Evolutionary conservation across 441 rosid species (phyloP).

Genomic region (Gossypium schwendimanii): DNA sequence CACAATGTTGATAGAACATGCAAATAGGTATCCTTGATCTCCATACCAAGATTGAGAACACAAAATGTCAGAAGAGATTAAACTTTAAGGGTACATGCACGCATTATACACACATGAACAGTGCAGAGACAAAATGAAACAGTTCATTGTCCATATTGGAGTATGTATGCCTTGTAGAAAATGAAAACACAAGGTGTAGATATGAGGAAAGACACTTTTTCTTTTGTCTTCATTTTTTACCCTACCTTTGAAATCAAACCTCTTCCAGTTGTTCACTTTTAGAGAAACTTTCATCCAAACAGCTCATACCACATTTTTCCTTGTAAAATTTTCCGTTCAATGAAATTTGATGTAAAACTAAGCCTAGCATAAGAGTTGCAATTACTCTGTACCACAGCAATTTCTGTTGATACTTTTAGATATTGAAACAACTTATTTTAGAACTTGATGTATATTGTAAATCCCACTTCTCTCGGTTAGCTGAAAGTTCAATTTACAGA

Average conservation of each 20-base stretch:
- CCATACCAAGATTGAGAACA: neutral
- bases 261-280: neutral
- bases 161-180: neutral
- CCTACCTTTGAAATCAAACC: neutral
- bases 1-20: neutral
- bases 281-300: neutral
- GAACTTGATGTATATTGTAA: neutral
- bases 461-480: neutral
- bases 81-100: neutral
- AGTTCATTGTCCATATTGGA: neutral
- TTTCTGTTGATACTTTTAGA: neutral
- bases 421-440: neutral
- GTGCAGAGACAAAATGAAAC: neutral
- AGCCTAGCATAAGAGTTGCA: neutral
- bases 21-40: neutral
- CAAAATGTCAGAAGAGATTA: neutral
- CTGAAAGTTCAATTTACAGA: neutral
- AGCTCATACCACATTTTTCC: neutral
- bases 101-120: neutral
- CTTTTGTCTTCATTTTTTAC: neutral
- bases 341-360: neutral
- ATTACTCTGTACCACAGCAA: neutral
- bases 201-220: neutral
- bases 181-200: neutral
- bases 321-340: neutral